Percentiles rank a stretch among this genome's conserved stretches.
These are phyloP conservation scores for Blastobotrys indianensis DNA, from an alignment of 1,139 yeast genomes.

Conservation along the genomic window DNA sequence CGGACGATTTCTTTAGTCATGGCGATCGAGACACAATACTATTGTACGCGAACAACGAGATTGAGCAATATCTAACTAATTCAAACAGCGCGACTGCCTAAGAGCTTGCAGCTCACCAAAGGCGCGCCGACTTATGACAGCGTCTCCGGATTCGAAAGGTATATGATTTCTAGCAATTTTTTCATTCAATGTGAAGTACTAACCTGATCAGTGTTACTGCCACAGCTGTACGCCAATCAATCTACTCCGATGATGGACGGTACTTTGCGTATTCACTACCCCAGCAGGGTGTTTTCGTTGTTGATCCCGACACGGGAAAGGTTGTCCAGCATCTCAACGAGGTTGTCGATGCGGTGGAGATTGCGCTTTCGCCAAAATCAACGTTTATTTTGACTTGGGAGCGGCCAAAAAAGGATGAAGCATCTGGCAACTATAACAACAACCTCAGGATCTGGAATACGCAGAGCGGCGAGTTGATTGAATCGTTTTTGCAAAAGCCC, in stretches of 20 bases:
- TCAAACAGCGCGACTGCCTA: slow-evolving; percentile 14
- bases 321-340: slow-evolving; percentile 43
- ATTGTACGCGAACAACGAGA: slow-evolving; percentile 3
- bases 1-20: not conserved
- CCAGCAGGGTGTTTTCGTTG: slow-evolving; percentile 42
- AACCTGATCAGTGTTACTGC: slow-evolving; percentile 22
- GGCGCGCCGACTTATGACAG: slow-evolving; percentile 15
- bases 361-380: slow-evolving; percentile 87
- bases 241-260: slow-evolving; percentile 44
- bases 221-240: slow-evolving; percentile 34
- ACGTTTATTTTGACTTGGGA: slow-evolving; percentile 84
- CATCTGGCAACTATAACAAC: slow-evolving; percentile 61
- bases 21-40: slow-evolving; percentile 7
- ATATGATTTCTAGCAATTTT: not conserved
- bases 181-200: not conserved
- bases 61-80: not conserved
- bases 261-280: slow-evolving; percentile 44
- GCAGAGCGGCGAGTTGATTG: slow-evolving; percentile 43
- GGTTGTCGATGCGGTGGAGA: slow-evolving; percentile 60
- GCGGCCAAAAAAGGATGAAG: slow-evolving; percentile 57
- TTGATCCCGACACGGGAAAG: slow-evolving; percentile 49
- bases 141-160: slow-evolving; percentile 15
- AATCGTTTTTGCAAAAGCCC: slow-evolving; percentile 69
- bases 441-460: slow-evolving; percentile 71
- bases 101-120: slow-evolving; percentile 13